These are phyloP conservation scores for Penicillium griseofulvum DNA, from an alignment of 2,329 filamentous ascomycete genomes.

Conservation along the genomic window DNA sequence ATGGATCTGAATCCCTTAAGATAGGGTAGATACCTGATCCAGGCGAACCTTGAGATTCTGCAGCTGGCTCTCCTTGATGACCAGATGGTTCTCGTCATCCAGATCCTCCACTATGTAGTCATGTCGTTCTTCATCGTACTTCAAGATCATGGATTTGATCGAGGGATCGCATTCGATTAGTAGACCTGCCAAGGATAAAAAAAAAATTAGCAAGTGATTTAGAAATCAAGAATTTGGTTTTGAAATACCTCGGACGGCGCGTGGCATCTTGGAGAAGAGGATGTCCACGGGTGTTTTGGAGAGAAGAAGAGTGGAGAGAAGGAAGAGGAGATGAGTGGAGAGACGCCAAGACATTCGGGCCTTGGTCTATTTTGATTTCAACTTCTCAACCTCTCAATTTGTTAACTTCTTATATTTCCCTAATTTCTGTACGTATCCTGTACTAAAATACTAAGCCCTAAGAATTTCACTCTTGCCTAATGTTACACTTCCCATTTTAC, in stretches of 20 bases:
- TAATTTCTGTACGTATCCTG: too few relatives aligned
- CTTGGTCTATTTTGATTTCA: background rate
- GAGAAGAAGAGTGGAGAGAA: background rate
- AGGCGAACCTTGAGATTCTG: slow-evolving; percentile 42
- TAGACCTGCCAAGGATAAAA: slow-evolving; percentile 33
- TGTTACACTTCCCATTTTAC: background rate
- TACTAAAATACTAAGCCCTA: too few relatives aligned
- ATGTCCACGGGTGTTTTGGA: background rate
- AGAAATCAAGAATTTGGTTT: too few relatives aligned
- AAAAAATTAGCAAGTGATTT: background rate
- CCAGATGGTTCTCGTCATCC: slow-evolving; percentile 46
- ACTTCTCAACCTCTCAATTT: background rate
- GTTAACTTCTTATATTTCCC: background rate
- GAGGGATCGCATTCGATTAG: slow-evolving; percentile 50
- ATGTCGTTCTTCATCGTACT: slow-evolving; percentile 47
- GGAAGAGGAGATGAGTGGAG: background rate
- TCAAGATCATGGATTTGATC: slow-evolving; percentile 50
- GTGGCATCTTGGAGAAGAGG: slow-evolving; percentile 34
- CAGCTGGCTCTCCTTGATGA: slow-evolving; percentile 48
- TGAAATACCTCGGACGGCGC: slow-evolving; percentile 39
- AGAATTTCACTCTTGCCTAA: background rate
- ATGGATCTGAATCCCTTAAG: background rate
- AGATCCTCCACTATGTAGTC: slow-evolving; percentile 50
- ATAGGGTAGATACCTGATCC: slow-evolving; percentile 34
- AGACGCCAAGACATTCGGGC: slow-evolving; percentile 9